A percentile compares a stretch with the other conserved stretches of the same genome.
phyloP scores from a whole-genome alignment of 164 flowering plant genomes.

The Piper betle region DNA sequence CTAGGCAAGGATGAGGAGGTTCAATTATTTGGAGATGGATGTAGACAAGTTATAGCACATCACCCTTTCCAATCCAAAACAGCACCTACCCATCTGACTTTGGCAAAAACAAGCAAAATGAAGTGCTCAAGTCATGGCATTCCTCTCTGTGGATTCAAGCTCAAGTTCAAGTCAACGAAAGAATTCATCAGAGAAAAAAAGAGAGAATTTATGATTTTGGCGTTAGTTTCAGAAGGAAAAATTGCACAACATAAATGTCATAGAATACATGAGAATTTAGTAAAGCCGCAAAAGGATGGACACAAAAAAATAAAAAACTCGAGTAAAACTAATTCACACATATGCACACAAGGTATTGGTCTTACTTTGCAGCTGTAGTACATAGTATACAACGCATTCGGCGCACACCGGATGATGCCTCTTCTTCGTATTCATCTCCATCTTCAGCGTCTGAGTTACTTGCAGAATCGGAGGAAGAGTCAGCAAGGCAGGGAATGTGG shows the following conservation, averaged over 20 bases:
- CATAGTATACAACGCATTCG: constrained; percentile 81
- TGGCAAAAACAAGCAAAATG: neutral
- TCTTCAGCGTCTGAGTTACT: constrained; percentile 25
- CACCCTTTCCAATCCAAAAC: constrained; percentile 3
- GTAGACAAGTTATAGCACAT: neutral
- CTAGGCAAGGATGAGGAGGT: neutral
- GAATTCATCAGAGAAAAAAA: neutral
- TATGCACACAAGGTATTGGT: neutral
- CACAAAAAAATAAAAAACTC: neutral
- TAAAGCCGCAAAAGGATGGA: neutral
- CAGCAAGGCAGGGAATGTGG: constrained; percentile 65
- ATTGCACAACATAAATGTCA: neutral
- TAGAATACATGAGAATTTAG: neutral
- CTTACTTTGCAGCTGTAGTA: constrained; percentile 64
- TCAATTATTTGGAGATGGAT: neutral
- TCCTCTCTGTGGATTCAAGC: neutral
- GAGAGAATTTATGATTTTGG: neutral
- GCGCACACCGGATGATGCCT: constrained; percentile 20
- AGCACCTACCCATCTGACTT: constrained; percentile 21
- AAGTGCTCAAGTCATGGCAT: neutral
- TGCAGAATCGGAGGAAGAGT: constrained; percentile 28
- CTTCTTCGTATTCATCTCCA: constrained; percentile 31
- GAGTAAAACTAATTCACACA: neutral
- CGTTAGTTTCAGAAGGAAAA: neutral
- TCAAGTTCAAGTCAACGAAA: neutral